These are phyloP conservation scores for Aspergillus sp. DNA, from an alignment of 2,329 filamentous ascomycete species.

Conservation along the genomic window DNA sequence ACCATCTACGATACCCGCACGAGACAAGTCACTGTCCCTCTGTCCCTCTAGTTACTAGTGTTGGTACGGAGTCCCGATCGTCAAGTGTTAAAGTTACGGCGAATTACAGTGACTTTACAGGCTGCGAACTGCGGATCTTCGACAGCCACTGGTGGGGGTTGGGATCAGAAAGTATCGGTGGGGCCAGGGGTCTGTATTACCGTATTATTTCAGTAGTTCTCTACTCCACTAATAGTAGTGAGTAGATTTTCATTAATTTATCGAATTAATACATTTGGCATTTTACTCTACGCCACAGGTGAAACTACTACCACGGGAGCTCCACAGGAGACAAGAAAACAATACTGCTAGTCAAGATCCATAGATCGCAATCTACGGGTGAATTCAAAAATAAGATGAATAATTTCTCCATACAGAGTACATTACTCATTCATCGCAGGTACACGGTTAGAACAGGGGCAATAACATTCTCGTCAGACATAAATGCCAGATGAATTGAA, in stretches of 20 bases:
- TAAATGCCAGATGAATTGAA: too few relatives aligned
- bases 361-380: neutral
- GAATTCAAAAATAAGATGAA: neutral
- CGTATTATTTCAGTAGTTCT: too few relatives aligned
- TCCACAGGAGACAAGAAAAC: neutral
- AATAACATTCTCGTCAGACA: too few relatives aligned
- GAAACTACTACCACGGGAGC: neutral
- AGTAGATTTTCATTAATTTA: too few relatives aligned
- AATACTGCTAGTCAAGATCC: neutral
- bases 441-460: too few relatives aligned
- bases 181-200: constrained; percentile 13
- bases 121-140: constrained; percentile 26
- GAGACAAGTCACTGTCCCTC: too few relatives aligned
- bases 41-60: neutral
- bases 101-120: constrained; percentile 24
- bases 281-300: neutral
- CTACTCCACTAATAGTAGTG: too few relatives aligned
- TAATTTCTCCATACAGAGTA: too few relatives aligned
- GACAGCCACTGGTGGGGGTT: constrained; percentile 21
- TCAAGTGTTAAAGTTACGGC: constrained; percentile 23
- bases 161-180: constrained; percentile 20
- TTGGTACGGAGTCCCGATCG: constrained; percentile 9
- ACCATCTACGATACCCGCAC: neutral
- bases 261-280: too few relatives aligned
- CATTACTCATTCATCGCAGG: too few relatives aligned